Percentiles rank a stretch among this genome's conserved stretches.
Conservation (phyloP, 306 rosid species). For the Corylus americana region DNA sequence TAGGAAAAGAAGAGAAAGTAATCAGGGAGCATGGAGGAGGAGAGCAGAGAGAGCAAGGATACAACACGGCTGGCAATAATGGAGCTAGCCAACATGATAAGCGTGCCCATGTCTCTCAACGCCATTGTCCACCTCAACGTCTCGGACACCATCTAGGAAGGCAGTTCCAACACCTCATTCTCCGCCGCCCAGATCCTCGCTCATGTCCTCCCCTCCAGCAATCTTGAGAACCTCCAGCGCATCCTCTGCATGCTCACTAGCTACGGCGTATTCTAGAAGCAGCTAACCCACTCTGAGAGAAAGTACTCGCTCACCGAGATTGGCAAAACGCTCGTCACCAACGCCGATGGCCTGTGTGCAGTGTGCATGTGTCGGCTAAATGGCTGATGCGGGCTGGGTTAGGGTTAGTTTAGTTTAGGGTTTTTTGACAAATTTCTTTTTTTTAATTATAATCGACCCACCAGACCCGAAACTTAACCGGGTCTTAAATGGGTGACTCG, state of each 20-base stretch:
- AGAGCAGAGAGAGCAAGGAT: slow-evolving; percentile 39
- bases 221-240: slow-evolving; percentile 84
- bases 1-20: too few relatives aligned
- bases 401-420: too few relatives aligned
- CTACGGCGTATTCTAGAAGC: slow-evolving; percentile 71
- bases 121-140: slow-evolving; percentile 89
- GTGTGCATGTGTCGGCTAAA: too few relatives aligned
- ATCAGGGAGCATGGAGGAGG: slow-evolving; percentile 25
- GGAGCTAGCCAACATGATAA: slow-evolving; percentile 92
- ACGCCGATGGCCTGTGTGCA: slow-evolving; percentile 43
- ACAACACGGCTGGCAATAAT: slow-evolving; percentile 58
- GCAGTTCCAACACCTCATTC: slow-evolving; percentile 68
- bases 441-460: too few relatives aligned
- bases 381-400: too few relatives aligned
- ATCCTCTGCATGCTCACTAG: slow-evolving; percentile 76
- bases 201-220: slow-evolving; percentile 51
- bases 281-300: slow-evolving; percentile 37
- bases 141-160: slow-evolving; percentile 79
- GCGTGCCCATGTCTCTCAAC: slow-evolving; percentile 91
- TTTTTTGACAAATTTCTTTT: too few relatives aligned
- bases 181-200: slow-evolving; percentile 61
- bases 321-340: slow-evolving; percentile 75
- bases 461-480: too few relatives aligned
- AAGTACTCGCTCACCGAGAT: slow-evolving; percentile 71
- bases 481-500: too few relatives aligned